Conservation (phyloP, 768 basidiomycete species). For the Hirschioporus abietinus region DNA sequence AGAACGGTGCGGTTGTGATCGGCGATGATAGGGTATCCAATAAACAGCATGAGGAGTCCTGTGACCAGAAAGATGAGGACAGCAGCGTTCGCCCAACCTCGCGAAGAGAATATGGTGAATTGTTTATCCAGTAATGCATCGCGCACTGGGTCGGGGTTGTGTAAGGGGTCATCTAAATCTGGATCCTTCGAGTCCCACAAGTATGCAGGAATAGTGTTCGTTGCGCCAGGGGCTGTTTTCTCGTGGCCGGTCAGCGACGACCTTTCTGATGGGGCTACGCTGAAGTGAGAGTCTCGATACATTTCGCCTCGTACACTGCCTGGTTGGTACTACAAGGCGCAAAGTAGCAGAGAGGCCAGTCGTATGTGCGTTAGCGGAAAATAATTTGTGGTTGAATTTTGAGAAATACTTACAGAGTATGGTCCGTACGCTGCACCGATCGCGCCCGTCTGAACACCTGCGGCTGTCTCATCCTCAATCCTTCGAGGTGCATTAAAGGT, state of each 20-base stretch:
- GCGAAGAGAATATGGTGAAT: slow-evolving; percentile 70
- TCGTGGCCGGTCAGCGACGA: slow-evolving; percentile 34
- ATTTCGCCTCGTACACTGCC: slow-evolving; percentile 33
- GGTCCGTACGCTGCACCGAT: slow-evolving; percentile 83
- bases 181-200: slow-evolving; percentile 77
- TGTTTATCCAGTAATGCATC: slow-evolving; percentile 32
- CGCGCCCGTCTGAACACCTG: slow-evolving; percentile 72
- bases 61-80: slow-evolving; percentile 64
- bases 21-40: slow-evolving; percentile 81
- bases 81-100: slow-evolving; percentile 77
- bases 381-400: not conserved
- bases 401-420: slow-evolving; percentile 58
- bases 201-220: slow-evolving; percentile 63
- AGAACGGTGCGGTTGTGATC: not conserved
- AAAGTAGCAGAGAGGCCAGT: not conserved
- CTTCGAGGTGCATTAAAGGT: slow-evolving; percentile 16
- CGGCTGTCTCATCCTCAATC: slow-evolving; percentile 51
- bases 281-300: slow-evolving; percentile 51
- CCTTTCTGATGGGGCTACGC: slow-evolving; percentile 43
- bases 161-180: slow-evolving; percentile 85
- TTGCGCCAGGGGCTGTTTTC: slow-evolving; percentile 36
- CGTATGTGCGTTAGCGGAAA: not conserved
- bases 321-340: slow-evolving; percentile 50
- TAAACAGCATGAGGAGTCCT: slow-evolving; percentile 75
- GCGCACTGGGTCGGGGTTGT: slow-evolving; percentile 72